phyloP scores from a whole-genome alignment of 225 moss, liverwort and hornwort genomes.

The Antitrichia curtipendula region DNA sequence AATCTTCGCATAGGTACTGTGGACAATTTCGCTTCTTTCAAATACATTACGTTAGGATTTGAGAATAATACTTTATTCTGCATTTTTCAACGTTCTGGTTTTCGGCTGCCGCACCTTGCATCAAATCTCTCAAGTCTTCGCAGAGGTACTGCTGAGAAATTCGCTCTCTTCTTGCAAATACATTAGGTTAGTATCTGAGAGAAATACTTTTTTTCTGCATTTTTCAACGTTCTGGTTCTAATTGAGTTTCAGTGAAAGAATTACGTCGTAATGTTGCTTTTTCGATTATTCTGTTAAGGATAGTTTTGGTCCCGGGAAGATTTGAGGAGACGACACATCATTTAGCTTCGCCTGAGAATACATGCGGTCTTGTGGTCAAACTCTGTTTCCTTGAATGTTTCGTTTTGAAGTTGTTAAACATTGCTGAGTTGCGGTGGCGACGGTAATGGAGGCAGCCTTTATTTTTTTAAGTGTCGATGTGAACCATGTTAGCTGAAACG shows the following conservation, averaged over 20 bases:
- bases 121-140: neutral
- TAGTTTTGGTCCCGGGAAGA: neutral
- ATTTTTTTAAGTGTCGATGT: neutral
- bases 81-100: neutral
- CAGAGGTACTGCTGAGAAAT: neutral
- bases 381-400: neutral
- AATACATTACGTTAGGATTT: neutral
- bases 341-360: neutral
- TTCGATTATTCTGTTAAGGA: neutral
- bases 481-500: neutral
- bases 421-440: neutral
- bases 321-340: neutral
- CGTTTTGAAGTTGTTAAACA: neutral
- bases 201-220: neutral
- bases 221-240: neutral
- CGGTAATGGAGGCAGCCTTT: neutral
- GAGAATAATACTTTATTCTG: neutral
- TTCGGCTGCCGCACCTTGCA: constrained; percentile 11
- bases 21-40: neutral
- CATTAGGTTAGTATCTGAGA: neutral
- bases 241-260: neutral
- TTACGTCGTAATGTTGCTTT: neutral
- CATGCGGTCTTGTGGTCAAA: neutral
- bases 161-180: neutral
- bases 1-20: neutral